These are phyloP conservation scores for Penicillium parvum DNA, from an alignment of 495 filamentous ascomycete species.

Conservation along the genomic window DNA sequence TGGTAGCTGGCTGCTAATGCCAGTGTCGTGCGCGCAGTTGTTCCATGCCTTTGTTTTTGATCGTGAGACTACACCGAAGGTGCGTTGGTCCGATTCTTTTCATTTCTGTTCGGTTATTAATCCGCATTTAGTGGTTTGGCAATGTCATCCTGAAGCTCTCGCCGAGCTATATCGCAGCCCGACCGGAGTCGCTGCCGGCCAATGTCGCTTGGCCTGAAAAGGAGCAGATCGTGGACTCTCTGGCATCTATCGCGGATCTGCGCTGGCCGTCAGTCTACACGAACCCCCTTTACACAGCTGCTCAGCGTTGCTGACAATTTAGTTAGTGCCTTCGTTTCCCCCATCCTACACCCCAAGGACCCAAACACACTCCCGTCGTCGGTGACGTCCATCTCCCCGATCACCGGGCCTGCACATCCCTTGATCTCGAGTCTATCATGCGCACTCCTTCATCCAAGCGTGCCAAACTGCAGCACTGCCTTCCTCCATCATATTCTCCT, in stretches of 20 bases:
- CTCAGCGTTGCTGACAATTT: neutral
- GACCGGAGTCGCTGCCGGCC: conserved; percentile 64
- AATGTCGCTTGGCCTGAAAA: conserved; percentile 68
- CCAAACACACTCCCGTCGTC: conserved; percentile 59
- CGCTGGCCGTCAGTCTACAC: conserved; percentile 71
- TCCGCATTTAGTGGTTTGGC: conserved; percentile 63
- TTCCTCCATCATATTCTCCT: conserved; percentile 78
- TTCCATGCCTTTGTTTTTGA: conserved; percentile 92
- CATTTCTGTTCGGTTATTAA: no score
- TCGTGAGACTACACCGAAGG: conserved; percentile 75
- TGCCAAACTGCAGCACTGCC: conserved; percentile 80
- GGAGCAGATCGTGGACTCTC: conserved; percentile 72
- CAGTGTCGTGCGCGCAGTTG: conserved; percentile 84
- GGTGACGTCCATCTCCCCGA: conserved; percentile 65
- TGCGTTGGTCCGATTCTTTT: conserved; percentile 21
- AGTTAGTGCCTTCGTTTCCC: conserved; percentile 66
- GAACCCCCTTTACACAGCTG: neutral
- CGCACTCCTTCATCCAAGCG: conserved; percentile 82
- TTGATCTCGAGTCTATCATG: conserved; percentile 78
- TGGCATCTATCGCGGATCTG: conserved; percentile 73
- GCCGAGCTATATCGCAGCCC: conserved; percentile 68
- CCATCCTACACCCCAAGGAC: conserved; percentile 75
- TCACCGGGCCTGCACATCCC: conserved; percentile 80
- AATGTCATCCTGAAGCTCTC: conserved; percentile 70
- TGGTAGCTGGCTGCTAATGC: conserved; percentile 95